phyloP scores from a whole-genome alignment of 768 basidiomycete genomes.

The Candolleomyces efflorescens region DNA sequence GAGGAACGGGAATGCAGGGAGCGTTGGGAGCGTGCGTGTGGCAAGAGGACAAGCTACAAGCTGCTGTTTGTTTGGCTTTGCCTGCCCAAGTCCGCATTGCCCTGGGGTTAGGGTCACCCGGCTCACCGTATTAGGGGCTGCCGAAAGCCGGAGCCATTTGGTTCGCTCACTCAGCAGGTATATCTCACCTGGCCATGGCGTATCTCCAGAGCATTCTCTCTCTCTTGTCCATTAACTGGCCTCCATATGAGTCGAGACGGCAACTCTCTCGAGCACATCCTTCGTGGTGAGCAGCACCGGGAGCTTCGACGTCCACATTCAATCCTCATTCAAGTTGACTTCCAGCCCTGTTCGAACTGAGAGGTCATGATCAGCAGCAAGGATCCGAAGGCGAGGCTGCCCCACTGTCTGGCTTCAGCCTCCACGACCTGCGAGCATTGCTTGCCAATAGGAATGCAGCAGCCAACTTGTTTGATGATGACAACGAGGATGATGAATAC shows the following conservation, averaged over 20 bases:
- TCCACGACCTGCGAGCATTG: neutral
- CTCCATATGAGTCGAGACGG: neutral
- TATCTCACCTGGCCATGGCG: neutral
- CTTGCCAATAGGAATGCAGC: neutral
- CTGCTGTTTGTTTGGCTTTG: neutral
- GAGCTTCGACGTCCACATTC: too few relatives aligned
- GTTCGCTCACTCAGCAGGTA: conserved; percentile 6
- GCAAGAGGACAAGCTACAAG: neutral
- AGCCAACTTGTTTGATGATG: conserved; percentile 20
- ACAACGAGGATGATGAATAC: conserved; percentile 29
- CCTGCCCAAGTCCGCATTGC: neutral
- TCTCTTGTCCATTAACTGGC: neutral
- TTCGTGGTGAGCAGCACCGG: neutral
- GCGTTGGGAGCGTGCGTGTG: neutral
- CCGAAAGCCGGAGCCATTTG: neutral
- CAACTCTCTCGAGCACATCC: neutral
- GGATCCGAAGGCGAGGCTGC: neutral
- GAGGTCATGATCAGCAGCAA: too few relatives aligned
- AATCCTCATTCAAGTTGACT: too few relatives aligned
- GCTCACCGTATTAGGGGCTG: too few relatives aligned
- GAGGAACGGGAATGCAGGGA: neutral
- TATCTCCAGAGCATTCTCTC: neutral
- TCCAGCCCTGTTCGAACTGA: too few relatives aligned
- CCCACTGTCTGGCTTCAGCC: neutral
- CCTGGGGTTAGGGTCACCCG: conserved; percentile 5